Conservation (phyloP, 2,329 filamentous ascomycete genomes). For the Madurella fahalii region DNA sequence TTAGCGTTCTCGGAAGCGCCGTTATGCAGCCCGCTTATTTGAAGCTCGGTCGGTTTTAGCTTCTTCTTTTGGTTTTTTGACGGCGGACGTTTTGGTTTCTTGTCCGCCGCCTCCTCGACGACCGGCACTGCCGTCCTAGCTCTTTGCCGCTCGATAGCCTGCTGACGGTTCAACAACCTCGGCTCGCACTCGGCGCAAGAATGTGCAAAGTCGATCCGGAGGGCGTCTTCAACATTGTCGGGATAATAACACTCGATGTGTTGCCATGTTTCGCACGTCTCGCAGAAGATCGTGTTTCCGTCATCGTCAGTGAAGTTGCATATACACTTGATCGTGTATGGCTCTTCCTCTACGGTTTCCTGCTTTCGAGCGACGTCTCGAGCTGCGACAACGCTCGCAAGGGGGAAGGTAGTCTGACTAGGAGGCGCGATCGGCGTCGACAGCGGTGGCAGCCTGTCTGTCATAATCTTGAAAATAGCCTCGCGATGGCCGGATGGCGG, state of each 20-base stretch:
- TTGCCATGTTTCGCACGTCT: conserved; percentile 95
- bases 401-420: conserved; percentile 46
- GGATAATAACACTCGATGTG: conserved; percentile 96
- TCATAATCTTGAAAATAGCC: conserved; percentile 55
- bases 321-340: conserved; percentile 96
- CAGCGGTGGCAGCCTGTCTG: conserved; percentile 52
- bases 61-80: conserved; percentile 89
- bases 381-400: conserved; percentile 35
- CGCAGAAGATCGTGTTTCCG: conserved; percentile 95
- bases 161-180: conserved; percentile 65
- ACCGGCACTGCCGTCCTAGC: conserved; percentile 48
- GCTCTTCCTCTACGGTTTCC: conserved; percentile 68
- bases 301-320: conserved; percentile 93
- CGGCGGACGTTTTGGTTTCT: conserved; percentile 68
- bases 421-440: conserved; percentile 53
- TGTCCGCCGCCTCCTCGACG: conserved; percentile 52
- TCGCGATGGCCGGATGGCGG: conserved; percentile 38
- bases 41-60: conserved; percentile 63
- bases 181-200: conserved; percentile 87
- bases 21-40: conserved; percentile 62
- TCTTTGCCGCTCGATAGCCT: conserved; percentile 69
- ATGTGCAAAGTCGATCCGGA: conserved; percentile 71
- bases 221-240: conserved; percentile 64
- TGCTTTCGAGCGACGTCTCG: conserved; percentile 44
- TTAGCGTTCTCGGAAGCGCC: conserved; percentile 49